These are phyloP conservation scores for Suillus fuscotomentosus DNA, from an alignment of 768 basidiomycete species.

Conservation along the genomic window DNA sequence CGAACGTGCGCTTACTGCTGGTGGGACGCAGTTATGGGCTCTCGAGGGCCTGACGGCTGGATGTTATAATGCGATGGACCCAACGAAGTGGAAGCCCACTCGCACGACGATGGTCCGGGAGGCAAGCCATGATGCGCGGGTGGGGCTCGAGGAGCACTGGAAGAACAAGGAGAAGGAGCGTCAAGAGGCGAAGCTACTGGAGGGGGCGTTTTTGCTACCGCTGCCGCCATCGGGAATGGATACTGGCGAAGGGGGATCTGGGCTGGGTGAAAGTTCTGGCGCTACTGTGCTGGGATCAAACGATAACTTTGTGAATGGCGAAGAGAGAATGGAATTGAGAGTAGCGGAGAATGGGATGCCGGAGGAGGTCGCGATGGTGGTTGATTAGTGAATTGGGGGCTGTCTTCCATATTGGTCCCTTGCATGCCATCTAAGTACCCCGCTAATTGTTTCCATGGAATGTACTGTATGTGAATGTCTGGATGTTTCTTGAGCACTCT, in stretches of 20 bases:
- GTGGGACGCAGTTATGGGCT: conserved; percentile 58
- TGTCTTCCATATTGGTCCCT: background rate
- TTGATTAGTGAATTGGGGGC: background rate
- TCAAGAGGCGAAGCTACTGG: conserved; percentile 19
- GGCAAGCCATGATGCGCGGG: conserved; percentile 49
- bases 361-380: background rate
- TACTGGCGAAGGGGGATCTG: too few species aligned
- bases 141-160: conserved; percentile 42
- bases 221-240: conserved; percentile 6
- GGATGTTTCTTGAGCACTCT: background rate
- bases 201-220: conserved; percentile 13
- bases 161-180: conserved; percentile 29
- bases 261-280: background rate
- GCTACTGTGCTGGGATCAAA: background rate
- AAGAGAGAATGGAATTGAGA: background rate
- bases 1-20: conserved; percentile 36
- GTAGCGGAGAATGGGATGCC: background rate
- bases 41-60: conserved; percentile 72
- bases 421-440: background rate
- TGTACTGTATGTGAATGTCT: background rate
- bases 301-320: too few species aligned
- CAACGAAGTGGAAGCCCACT: conserved; percentile 51
- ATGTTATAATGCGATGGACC: conserved; percentile 67
- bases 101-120: conserved; percentile 61
- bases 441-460: background rate